Evolutionary conservation across 441 rosid species (phyloP).

Genomic region (Bruguiera hainesii): DNA sequence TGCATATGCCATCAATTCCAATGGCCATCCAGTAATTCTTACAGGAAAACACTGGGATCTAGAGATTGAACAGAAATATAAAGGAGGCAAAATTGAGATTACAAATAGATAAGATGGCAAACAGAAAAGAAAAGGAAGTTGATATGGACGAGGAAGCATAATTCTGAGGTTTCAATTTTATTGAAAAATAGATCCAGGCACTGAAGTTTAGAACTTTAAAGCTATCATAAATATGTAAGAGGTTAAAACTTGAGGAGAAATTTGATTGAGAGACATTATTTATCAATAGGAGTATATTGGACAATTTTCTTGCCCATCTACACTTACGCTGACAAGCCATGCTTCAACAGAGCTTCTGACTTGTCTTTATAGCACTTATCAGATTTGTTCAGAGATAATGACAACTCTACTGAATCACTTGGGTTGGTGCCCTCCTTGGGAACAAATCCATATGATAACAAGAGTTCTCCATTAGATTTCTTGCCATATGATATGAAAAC

Average conservation of each 20-base stretch:
- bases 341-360: conserved; percentile 68
- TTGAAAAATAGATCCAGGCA: background rate
- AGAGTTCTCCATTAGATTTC: conserved; percentile 90
- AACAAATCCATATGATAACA: conserved; percentile 93
- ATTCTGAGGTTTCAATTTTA: conserved; percentile 2
- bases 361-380: conserved; percentile 79
- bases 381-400: conserved; percentile 64
- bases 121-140: background rate
- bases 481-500: conserved; percentile 97
- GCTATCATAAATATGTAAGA: background rate
- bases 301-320: background rate
- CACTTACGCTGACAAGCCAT: conserved; percentile 77
- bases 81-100: background rate
- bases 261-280: background rate
- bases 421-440: conserved; percentile 95
- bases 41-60: conserved; percentile 85
- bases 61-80: conserved; percentile 14
- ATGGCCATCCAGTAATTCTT: conserved; percentile 89
- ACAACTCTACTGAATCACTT: conserved; percentile 81
- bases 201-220: background rate
- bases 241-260: background rate
- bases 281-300: background rate
- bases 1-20: conserved; percentile 88
- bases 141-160: conserved; percentile 1
- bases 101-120: background rate